Evolutionary conservation across 257 asterid species (phyloP).

Genomic region (Paulownia fortunei): DNA sequence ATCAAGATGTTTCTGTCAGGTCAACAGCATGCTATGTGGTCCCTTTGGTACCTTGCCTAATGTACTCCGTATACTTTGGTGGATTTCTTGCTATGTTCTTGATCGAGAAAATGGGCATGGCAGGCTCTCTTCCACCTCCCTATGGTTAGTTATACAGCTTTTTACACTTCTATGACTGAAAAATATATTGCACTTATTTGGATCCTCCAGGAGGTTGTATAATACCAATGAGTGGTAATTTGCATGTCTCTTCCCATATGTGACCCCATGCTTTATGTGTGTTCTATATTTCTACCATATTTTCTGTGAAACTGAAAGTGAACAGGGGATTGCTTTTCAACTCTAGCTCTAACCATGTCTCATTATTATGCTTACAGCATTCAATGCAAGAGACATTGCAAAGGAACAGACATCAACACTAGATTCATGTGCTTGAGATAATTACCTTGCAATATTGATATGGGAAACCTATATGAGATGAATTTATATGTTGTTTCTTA

Average conservation of each 20-base stretch:
- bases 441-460: background rate
- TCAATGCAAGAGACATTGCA: background rate
- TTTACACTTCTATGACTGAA: constrained; percentile 14
- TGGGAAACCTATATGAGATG: background rate
- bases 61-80: constrained; percentile 83
- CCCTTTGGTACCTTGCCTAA: constrained; percentile 77
- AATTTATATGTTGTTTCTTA: background rate
- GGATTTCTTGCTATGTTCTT: constrained; percentile 81
- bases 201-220: constrained; percentile 10
- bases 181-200: constrained; percentile 23
- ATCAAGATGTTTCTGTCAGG: constrained; percentile 63
- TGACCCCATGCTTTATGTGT: background rate
- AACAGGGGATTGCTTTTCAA: background rate
- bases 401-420: background rate
- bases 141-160: constrained; percentile 65
- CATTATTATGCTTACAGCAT: background rate
- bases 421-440: constrained; percentile 7
- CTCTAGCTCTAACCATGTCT: background rate
- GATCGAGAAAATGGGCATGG: constrained; percentile 99
- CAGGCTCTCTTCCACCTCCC: constrained; percentile 93
- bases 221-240: background rate
- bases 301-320: too few relatives aligned
- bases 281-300: background rate
- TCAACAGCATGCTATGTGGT: constrained; percentile 77
- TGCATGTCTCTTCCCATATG: background rate